Conservation (phyloP, 2,329 filamentous ascomycete species). For the Ascochyta lentis region DNA sequence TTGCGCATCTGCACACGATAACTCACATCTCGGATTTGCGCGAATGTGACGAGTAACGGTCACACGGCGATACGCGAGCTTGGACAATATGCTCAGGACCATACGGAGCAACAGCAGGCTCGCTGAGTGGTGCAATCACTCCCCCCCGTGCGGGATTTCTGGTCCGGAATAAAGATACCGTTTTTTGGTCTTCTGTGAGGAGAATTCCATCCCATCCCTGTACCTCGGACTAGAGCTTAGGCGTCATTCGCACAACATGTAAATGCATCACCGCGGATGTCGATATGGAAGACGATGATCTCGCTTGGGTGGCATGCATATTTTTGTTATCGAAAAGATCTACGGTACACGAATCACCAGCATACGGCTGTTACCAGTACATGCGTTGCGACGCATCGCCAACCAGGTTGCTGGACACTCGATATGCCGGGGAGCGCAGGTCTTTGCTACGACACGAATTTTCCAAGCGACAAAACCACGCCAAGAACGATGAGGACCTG, state of each 20-base stretch:
- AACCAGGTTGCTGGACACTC: background rate
- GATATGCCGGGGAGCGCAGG: background rate
- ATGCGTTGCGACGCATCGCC: background rate
- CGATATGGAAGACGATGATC: background rate
- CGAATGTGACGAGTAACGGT: slow-evolving; percentile 5
- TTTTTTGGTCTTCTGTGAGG: background rate
- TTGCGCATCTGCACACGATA: slow-evolving; percentile 6
- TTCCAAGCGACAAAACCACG: background rate
- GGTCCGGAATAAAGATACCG: background rate
- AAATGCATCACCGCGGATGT: background rate
- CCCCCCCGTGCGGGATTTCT: background rate
- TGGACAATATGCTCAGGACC: background rate
- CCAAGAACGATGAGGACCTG: background rate
- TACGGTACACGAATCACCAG: background rate
- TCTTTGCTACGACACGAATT: background rate
- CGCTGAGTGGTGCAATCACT: background rate
- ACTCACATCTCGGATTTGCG: slow-evolving; percentile 12
- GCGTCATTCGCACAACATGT: background rate
- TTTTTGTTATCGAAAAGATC: background rate
- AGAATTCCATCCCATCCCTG: too few species aligned
- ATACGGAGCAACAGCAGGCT: background rate
- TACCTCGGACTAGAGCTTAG: too few species aligned
- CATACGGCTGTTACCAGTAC: background rate
- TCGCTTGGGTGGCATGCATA: background rate
- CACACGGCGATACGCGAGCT: slow-evolving; percentile 5